Conservation (phyloP, 805 yeast species). For the Saturnispora hagleri region DNA sequence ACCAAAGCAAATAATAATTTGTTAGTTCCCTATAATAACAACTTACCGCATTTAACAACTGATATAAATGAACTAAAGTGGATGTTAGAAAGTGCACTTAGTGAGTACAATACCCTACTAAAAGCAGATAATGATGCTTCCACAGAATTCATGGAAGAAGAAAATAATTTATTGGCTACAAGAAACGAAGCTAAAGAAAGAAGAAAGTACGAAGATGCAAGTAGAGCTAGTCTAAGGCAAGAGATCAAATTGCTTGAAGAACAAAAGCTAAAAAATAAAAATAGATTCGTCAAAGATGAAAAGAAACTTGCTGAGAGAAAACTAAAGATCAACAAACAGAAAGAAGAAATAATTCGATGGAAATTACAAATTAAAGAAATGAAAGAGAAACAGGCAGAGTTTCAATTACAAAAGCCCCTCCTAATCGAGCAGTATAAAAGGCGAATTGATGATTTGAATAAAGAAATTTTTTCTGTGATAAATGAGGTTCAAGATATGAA, state of each 20-base stretch:
- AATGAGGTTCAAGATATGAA: conserved; percentile 25
- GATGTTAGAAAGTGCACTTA: conserved; percentile 33
- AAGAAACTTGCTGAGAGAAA: conserved; percentile 21
- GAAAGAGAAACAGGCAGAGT: conserved; percentile 10
- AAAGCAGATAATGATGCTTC: conserved; percentile 26
- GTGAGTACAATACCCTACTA: conserved; percentile 30
- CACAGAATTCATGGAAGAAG: conserved; percentile 33
- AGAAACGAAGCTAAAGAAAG: conserved; percentile 32
- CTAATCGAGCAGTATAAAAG: conserved; percentile 14
- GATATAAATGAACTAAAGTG: conserved; percentile 37
- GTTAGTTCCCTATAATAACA: conserved; percentile 11
- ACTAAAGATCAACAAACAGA: conserved; percentile 28
- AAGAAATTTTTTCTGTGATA: conserved; percentile 20
- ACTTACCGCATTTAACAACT: conserved; percentile 25
- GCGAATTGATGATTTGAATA: conserved; percentile 22
- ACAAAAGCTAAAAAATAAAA: conserved; percentile 29
- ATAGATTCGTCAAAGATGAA: conserved; percentile 29
- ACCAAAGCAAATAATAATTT: conserved; percentile 3
- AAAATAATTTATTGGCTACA: conserved; percentile 25
- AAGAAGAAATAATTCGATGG: conserved; percentile 30
- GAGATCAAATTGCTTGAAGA: conserved; percentile 36
- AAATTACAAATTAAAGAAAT: conserved; percentile 20
- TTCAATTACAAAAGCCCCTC: conserved; percentile 12
- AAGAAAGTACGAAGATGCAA: conserved; percentile 33
- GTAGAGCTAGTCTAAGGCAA: conserved; percentile 31